Conservation (phyloP, 495 filamentous ascomycete genomes). For the Venustampulla echinocandica region DNA sequence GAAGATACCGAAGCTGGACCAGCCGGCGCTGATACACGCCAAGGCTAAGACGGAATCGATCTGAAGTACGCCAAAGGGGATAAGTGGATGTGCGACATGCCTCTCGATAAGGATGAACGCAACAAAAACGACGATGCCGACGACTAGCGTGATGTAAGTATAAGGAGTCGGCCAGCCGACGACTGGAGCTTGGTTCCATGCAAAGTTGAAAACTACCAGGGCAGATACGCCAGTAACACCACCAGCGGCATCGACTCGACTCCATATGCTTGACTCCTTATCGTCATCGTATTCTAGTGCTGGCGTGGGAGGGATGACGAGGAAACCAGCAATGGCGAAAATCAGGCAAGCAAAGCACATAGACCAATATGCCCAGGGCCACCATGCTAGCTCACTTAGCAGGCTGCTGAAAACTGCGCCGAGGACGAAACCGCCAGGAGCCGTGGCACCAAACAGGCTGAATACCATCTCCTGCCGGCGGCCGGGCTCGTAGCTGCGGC, state of each 20-base stretch:
- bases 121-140: slow-evolving; percentile 41
- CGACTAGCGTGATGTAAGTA: slow-evolving; percentile 44
- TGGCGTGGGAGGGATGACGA: slow-evolving; percentile 41
- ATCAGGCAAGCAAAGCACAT: slow-evolving; percentile 38
- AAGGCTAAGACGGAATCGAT: slow-evolving; percentile 44
- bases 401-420: slow-evolving; percentile 43
- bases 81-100: slow-evolving; percentile 36
- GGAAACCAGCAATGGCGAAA: slow-evolving; percentile 32
- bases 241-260: slow-evolving; percentile 41
- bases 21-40: slow-evolving; percentile 44
- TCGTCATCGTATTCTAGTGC: slow-evolving; percentile 15
- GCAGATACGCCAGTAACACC: slow-evolving; percentile 41
- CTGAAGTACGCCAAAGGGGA: slow-evolving; percentile 42
- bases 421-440: slow-evolving; percentile 45
- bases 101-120: slow-evolving; percentile 45
- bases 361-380: slow-evolving; percentile 60
- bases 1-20: slow-evolving; percentile 53
- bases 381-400: slow-evolving; percentile 47
- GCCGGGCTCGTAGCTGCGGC: slow-evolving; percentile 43
- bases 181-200: slow-evolving; percentile 52
- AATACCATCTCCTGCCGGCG: slow-evolving; percentile 55
- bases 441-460: slow-evolving; percentile 52
- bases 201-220: slow-evolving; percentile 51
- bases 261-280: slow-evolving; percentile 16
- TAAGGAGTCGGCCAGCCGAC: slow-evolving; percentile 51